Evolutionary conservation across 495 filamentous ascomycete species (phyloP).

Genomic region (Penicillium lagena): DNA sequence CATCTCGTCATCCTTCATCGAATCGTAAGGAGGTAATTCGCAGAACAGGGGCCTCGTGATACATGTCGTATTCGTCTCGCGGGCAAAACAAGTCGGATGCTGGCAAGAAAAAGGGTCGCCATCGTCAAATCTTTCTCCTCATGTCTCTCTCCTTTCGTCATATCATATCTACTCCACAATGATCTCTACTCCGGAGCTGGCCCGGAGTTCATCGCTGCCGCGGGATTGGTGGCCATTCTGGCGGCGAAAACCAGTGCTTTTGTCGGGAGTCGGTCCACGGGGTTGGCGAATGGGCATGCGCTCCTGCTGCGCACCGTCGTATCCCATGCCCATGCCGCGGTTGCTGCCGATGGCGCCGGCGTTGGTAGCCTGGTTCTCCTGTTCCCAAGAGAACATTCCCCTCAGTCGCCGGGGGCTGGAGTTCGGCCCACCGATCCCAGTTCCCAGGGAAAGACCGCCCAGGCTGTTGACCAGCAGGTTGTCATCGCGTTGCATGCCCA

Average conservation of each 20-base stretch:
- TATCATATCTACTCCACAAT: conserved; percentile 45
- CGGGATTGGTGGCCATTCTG: conserved; percentile 76
- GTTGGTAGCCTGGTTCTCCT: conserved; percentile 47
- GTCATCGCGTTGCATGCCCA: conserved; percentile 57
- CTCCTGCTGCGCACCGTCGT: conserved; percentile 59
- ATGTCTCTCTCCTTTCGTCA: conserved; percentile 1
- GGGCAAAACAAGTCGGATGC: conserved; percentile 40
- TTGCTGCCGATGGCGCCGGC: conserved; percentile 85
- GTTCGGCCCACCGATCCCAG: conserved; percentile 51
- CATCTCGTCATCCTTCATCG: conserved; percentile 54
- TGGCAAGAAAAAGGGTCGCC: conserved; percentile 23
- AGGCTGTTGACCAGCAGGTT: conserved; percentile 62
- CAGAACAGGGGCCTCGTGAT: conserved; percentile 41
- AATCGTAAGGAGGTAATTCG: conserved; percentile 46
- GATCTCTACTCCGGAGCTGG: conserved; percentile 50
- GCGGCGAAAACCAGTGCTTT: conserved; percentile 68
- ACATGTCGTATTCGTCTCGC: conserved; percentile 43
- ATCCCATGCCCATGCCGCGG: conserved; percentile 60
- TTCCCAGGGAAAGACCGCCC: conserved; percentile 55
- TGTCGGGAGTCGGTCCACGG: conserved; percentile 70
- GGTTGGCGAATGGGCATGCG: conserved; percentile 75
- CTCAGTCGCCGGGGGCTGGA: conserved; percentile 54
- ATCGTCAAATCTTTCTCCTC: conserved; percentile 21
- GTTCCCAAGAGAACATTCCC: conserved; percentile 62
- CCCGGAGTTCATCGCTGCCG: conserved; percentile 70